Percentiles rank a stretch among this genome's conserved stretches.
Evolutionary conservation across 1,139 yeast genomes (phyloP).

Genomic region (Magnusiomyces magnusii): DNA sequence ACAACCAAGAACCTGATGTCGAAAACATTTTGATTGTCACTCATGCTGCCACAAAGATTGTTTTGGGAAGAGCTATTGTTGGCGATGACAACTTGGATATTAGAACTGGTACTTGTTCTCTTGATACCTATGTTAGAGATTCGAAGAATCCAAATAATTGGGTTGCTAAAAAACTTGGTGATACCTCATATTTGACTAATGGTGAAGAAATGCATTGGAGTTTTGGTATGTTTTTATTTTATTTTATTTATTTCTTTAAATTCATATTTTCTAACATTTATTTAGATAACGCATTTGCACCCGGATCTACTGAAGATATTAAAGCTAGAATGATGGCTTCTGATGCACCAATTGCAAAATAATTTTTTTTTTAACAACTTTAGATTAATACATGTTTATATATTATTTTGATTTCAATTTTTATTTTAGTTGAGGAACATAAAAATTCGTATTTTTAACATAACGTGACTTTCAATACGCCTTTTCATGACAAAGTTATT

Average conservation of each 20-base stretch:
- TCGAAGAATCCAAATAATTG: conserved; percentile 40
- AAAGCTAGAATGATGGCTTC: conserved; percentile 31
- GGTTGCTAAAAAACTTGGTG: conserved; percentile 57
- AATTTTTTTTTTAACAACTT: too few species aligned
- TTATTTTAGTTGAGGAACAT: too few species aligned
- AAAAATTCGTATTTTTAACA: too few species aligned
- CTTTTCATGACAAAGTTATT: too few species aligned
- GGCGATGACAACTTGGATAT: conserved; percentile 42
- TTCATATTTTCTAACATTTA: not conserved
- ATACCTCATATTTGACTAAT: conserved; percentile 51
- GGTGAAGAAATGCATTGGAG: conserved; percentile 97
- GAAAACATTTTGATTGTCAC: conserved; percentile 56
- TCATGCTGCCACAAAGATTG: conserved; percentile 81
- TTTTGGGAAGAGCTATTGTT: conserved; percentile 62
- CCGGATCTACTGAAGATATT: conserved; percentile 72
- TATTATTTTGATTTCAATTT: too few species aligned
- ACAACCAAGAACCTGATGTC: conserved; percentile 45
- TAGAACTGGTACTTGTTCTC: conserved; percentile 50
- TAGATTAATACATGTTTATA: too few species aligned
- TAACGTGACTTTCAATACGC: too few species aligned
- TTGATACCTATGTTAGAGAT: conserved; percentile 45
- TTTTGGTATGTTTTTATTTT: conserved; percentile 41
- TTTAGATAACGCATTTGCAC: conserved; percentile 46
- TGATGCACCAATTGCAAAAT: conserved; percentile 1
- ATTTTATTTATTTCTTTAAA: not conserved